These are phyloP conservation scores for Eimeria mitis DNA, from an alignment of 169 alveolate species.

Conservation along the genomic window DNA sequence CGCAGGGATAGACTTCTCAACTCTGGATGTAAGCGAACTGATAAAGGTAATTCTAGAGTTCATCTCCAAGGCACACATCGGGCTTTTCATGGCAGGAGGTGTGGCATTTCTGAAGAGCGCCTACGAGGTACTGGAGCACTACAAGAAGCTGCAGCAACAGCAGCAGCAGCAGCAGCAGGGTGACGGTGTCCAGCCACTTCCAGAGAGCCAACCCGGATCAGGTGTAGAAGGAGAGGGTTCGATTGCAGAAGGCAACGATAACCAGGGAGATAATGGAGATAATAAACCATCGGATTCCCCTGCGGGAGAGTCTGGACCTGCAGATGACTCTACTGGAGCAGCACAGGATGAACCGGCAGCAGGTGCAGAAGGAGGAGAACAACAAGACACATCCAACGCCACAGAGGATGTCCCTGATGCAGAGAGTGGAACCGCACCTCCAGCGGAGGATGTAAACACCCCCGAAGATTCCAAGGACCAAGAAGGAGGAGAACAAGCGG, in stretches of 20 bases:
- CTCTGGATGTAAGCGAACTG: not conserved
- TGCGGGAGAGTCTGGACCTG: too few relatives aligned
- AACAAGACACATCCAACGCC: not conserved
- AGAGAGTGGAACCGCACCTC: not conserved
- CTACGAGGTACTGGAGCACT: not conserved
- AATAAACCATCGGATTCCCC: too few relatives aligned
- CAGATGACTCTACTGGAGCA: too few relatives aligned
- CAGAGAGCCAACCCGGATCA: too few relatives aligned
- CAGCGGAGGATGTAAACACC: not conserved
- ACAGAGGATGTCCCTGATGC: not conserved
- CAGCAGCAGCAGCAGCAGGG: not conserved
- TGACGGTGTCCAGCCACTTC: not conserved
- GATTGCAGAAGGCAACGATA: not conserved
- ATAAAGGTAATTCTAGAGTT: not conserved
- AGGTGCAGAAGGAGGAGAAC: not conserved
- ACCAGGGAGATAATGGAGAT: not conserved
- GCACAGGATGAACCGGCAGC: not conserved
- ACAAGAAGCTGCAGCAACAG: not conserved
- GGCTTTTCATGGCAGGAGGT: conserved; percentile 16
- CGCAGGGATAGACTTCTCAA: not conserved
- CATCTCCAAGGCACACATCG: not conserved
- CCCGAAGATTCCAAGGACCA: not conserved
- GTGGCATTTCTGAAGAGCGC: not conserved
- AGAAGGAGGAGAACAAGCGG: not conserved
- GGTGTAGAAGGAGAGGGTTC: not conserved